Percentiles rank a stretch among this genome's conserved stretches.
These are phyloP conservation scores for Aaosphaeria arxii DNA, from an alignment of 2,329 filamentous ascomycete genomes.

Conservation along the genomic window DNA sequence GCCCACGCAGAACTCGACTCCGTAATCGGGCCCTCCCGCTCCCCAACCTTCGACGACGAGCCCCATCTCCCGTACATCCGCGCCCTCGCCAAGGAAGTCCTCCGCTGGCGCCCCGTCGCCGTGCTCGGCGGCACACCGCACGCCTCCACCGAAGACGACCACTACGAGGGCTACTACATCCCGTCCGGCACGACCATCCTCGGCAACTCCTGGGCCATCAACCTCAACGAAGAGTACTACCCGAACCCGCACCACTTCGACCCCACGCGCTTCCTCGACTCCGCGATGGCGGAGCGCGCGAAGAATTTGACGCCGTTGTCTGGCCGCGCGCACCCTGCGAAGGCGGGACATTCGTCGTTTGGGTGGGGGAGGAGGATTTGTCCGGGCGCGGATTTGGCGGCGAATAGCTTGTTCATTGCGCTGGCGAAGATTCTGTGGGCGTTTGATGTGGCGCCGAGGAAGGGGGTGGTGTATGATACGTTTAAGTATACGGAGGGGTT, in stretches of 20 bases:
- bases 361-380: constrained; percentile 34
- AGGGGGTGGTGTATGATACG: constrained; percentile 34
- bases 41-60: constrained; percentile 38
- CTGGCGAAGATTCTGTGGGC: constrained; percentile 34
- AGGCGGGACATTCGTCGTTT: constrained; percentile 32
- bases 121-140: constrained; percentile 48
- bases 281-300: constrained; percentile 12
- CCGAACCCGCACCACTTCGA: constrained; percentile 39
- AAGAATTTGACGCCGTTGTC: constrained; percentile 11
- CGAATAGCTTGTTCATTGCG: constrained; percentile 30
- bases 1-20: constrained; percentile 43
- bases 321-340: constrained; percentile 26
- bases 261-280: constrained; percentile 39
- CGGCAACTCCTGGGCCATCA: constrained; percentile 45
- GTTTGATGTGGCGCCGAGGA: constrained; percentile 29
- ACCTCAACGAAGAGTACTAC: constrained; percentile 41
- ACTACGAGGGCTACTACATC: constrained; percentile 49
- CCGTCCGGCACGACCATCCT: constrained; percentile 48
- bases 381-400: constrained; percentile 28
- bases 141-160: constrained; percentile 48
- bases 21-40: constrained; percentile 26
- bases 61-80: constrained; percentile 36
- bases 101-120: constrained; percentile 38
- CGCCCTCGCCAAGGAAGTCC: constrained; percentile 37
- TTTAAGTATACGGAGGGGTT: constrained; percentile 42